Percentiles rank a stretch among this genome's conserved stretches.
Conservation (phyloP, 192 early-diverging fungal species). For the Diversispora eburnea region DNA sequence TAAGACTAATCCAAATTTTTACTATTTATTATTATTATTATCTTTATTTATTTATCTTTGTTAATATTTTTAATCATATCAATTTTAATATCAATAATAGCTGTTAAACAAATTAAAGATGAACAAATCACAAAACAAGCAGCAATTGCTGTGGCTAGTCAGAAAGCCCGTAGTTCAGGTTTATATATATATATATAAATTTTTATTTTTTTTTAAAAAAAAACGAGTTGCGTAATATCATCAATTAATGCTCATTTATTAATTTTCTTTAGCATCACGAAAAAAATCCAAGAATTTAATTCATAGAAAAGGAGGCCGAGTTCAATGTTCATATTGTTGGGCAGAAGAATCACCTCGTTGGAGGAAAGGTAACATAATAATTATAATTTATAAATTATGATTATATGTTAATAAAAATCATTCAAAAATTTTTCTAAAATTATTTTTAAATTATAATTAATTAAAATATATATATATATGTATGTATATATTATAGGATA, state of each 20-base stretch:
- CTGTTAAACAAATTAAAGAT: conserved; percentile 44
- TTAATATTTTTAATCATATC: not conserved
- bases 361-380: conserved; percentile 49
- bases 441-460: not conserved
- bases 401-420: too few species aligned
- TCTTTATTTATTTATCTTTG: not conserved
- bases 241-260: not conserved
- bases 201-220: conserved; percentile 16
- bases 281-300: conserved; percentile 20
- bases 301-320: conserved; percentile 5
- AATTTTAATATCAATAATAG: conserved; percentile 24
- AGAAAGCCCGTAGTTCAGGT: conserved; percentile 36
- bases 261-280: not conserved
- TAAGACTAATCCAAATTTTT: conserved; percentile 29
- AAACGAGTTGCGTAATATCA: not conserved
- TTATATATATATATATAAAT: conserved; percentile 20
- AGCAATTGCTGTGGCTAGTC: conserved; percentile 36
- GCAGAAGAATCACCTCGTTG: conserved; percentile 53
- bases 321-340: conserved; percentile 62
- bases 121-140: conserved; percentile 40
- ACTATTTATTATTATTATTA: not conserved
- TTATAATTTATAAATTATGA: too few species aligned
- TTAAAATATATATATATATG: too few species aligned
- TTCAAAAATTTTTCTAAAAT: not conserved
- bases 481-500: conserved; percentile 45